These are phyloP conservation scores for Saturnispora zaruensis DNA, from an alignment of 805 yeast species.

Conservation along the genomic window DNA sequence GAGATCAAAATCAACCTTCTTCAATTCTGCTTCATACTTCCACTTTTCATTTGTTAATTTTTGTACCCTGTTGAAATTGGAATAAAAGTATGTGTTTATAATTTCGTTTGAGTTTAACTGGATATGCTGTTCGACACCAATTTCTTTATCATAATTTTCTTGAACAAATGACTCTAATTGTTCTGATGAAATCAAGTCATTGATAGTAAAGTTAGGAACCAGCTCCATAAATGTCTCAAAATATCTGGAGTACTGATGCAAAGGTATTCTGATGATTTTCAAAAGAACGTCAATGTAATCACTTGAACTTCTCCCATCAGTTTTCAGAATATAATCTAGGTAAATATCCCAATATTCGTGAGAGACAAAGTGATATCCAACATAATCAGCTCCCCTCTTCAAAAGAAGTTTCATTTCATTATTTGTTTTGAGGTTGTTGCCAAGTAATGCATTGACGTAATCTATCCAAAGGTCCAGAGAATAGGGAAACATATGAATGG, in stretches of 20 bases:
- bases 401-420: slow-evolving; percentile 35
- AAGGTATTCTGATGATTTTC: slow-evolving; percentile 48
- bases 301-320: slow-evolving; percentile 27
- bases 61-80: slow-evolving; percentile 40
- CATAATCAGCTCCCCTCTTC: slow-evolving; percentile 36
- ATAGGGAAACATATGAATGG: slow-evolving; percentile 44
- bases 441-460: slow-evolving; percentile 44
- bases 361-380: slow-evolving; percentile 69
- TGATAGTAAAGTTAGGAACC: slow-evolving; percentile 28
- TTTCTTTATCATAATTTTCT: slow-evolving; percentile 1
- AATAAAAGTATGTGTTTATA: slow-evolving; percentile 37
- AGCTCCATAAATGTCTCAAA: slow-evolving; percentile 42
- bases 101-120: slow-evolving; percentile 19
- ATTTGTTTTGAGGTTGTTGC: slow-evolving; percentile 30
- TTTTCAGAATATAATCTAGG: slow-evolving; percentile 48
- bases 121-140: slow-evolving; percentile 2
- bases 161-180: slow-evolving; percentile 25
- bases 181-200: slow-evolving; percentile 25
- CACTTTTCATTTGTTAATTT: slow-evolving; percentile 50
- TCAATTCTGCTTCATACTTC: slow-evolving; percentile 61
- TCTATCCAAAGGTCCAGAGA: slow-evolving; percentile 66
- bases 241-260: slow-evolving; percentile 81
- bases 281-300: slow-evolving; percentile 36
- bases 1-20: slow-evolving; percentile 50
- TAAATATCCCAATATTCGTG: slow-evolving; percentile 80